A percentile compares a stretch with the other conserved stretches of the same genome.
phyloP scores from a whole-genome alignment of 2,329 filamentous ascomycete species.

The Neonectria neomacrospora region DNA sequence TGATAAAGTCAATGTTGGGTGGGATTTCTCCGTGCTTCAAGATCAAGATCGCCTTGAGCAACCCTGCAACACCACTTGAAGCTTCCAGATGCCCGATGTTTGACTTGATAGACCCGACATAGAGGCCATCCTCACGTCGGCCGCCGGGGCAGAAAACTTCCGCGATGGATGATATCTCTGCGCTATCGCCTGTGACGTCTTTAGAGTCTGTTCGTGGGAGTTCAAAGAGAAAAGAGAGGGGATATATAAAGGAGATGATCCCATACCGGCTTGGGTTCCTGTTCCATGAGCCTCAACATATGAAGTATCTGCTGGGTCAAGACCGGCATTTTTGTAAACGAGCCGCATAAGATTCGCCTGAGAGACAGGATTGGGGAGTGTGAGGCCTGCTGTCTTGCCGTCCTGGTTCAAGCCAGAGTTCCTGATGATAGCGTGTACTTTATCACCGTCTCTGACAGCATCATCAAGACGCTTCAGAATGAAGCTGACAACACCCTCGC shows the following conservation, averaged over 20 bases:
- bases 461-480: constrained; percentile 56
- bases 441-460: constrained; percentile 56
- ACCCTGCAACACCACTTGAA: constrained; percentile 29
- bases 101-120: constrained; percentile 31
- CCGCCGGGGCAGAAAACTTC: constrained; percentile 27
- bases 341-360: constrained; percentile 48
- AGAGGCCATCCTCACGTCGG: constrained; percentile 9
- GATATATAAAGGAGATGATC: neutral
- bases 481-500: constrained; percentile 52
- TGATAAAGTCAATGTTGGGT: constrained; percentile 25
- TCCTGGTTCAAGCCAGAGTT: constrained; percentile 37
- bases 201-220: constrained; percentile 3
- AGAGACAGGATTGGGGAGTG: constrained; percentile 49
- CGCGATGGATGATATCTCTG: constrained; percentile 28
- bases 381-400: constrained; percentile 47
- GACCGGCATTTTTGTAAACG: constrained; percentile 44
- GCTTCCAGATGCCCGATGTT: constrained; percentile 31
- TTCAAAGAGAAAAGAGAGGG: too few species aligned
- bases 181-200: constrained; percentile 22
- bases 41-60: constrained; percentile 29
- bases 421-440: constrained; percentile 47
- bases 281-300: constrained; percentile 43
- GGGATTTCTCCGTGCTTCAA: constrained; percentile 29
- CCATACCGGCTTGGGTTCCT: constrained; percentile 29
- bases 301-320: constrained; percentile 37